Conservation (phyloP, 352 stramenopile species). For the Globisporangium paddicum region DNA sequence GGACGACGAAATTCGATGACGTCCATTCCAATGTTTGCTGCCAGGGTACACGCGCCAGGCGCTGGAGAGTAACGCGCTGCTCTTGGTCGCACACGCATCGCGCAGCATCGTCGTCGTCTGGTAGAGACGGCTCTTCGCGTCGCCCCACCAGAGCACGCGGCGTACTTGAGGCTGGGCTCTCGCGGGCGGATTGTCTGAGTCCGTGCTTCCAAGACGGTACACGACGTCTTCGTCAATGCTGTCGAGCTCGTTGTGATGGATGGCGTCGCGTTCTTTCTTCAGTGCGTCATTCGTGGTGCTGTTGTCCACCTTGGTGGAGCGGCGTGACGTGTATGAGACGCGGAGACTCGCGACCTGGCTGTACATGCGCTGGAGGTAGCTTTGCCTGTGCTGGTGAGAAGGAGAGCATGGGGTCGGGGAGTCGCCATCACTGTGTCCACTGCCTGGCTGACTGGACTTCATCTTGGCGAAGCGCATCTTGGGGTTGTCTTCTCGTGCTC, state of each 20-base stretch:
- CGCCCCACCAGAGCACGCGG: not conserved
- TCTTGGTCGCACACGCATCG: slow-evolving; percentile 1
- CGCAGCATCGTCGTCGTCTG: slow-evolving; percentile 1
- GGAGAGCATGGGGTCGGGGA: no score
- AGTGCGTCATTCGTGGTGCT: not conserved
- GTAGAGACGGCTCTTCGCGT: slow-evolving; percentile 1
- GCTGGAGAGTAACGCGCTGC: not conserved
- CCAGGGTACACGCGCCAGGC: not conserved
- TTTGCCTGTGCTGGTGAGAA: not conserved
- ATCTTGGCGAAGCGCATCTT: not conserved
- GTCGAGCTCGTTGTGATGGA: not conserved
- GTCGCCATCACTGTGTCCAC: not conserved
- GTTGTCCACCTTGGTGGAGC: not conserved
- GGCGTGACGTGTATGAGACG: not conserved
- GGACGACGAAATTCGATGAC: not conserved
- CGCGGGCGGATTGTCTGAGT: no score
- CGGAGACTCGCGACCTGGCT: slow-evolving; percentile 5
- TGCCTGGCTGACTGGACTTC: not conserved
- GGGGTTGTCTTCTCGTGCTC: not conserved
- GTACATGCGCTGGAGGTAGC: slow-evolving; percentile 5
- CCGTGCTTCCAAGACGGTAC: not conserved
- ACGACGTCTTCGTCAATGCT: not conserved
- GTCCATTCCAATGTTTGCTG: not conserved
- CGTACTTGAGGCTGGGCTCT: not conserved
- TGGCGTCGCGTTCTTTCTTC: not conserved